Evolutionary conservation across 2,329 filamentous ascomycete species (phyloP), one percentile per base, ranked within the genome.

Genomic region (Paramyrothecium roridum): DNA sequence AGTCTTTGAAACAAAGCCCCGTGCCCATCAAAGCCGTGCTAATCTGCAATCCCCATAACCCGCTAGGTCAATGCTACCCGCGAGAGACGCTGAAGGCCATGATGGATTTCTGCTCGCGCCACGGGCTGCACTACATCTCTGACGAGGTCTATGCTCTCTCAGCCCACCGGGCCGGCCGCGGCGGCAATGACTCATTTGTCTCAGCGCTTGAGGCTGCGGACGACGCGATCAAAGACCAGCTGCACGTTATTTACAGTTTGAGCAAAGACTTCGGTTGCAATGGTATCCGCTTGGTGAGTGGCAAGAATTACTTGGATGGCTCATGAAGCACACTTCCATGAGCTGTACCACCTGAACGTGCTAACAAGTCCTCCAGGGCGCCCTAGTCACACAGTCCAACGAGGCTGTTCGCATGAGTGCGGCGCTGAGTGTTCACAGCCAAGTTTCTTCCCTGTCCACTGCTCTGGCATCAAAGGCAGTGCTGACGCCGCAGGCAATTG

Each of bases 201-300:
- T 54, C 53, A 17, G 26, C 22, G 16, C 53, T 54, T 10, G 22
- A 13, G 20, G 17, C 51, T 4, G 26, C 26, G 26, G 26, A 30
- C 47, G 33, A 54, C 53, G 10, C 20, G 3, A 34, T 17, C 22
- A 20, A 48, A 52, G 30, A 13, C 12, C 33, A 21, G 20, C 12
- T 54, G 13, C 53, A 54, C 23, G 53, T 54, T 3, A 20, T 54
- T 10, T 54, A 54, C 47, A 54, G 53, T 23, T 30, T 54, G 17
- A 54, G 53, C 53, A 54, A 54, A 20, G 53, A 54, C 30, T 54
- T 54, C 26, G 53, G 47, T 22, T 54, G 53, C 48, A 54, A 54
- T 48, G 53, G 53, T 7, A 43, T 54, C 19, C 53, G 53, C 13
- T 17, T 54, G 47, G 53, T 54, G 33, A 52, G 51, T 49, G 26